These are phyloP conservation scores for Westerdykella ornata DNA, from an alignment of 2,329 filamentous ascomycete genomes.

Conservation along the genomic window DNA sequence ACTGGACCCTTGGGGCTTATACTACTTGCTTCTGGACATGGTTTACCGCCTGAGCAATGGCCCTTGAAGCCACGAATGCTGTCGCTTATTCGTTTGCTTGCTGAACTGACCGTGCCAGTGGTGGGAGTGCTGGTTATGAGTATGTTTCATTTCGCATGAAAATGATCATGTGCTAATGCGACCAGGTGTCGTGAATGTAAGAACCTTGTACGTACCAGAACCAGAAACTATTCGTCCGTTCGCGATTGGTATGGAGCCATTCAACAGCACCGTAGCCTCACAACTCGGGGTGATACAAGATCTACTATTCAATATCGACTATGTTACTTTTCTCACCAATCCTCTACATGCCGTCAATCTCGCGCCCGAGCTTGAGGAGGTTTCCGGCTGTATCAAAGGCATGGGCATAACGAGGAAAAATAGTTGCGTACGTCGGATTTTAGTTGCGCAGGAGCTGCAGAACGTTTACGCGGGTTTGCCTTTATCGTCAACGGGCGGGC, in stretches of 20 bases:
- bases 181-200: slow-evolving; percentile 10
- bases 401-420: slow-evolving; percentile 1
- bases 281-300: slow-evolving; percentile 11
- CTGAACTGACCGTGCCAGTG: slow-evolving; percentile 7
- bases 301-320: slow-evolving; percentile 11
- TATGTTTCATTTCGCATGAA: too few relatives aligned
- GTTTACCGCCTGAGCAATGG: slow-evolving; percentile 8
- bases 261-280: slow-evolving; percentile 11
- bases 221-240: slow-evolving; percentile 5
- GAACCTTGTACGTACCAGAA: slow-evolving; percentile 4
- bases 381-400: slow-evolving; percentile 5
- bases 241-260: slow-evolving; percentile 11
- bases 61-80: slow-evolving; percentile 8
- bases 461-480: slow-evolving; percentile 8
- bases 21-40: slow-evolving; percentile 6
- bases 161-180: background rate
- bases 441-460: slow-evolving; percentile 9
- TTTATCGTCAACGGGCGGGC: background rate
- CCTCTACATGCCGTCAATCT: slow-evolving; percentile 10
- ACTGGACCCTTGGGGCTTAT: slow-evolving; percentile 11
- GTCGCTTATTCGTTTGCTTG: slow-evolving; percentile 8
- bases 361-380: slow-evolving; percentile 2
- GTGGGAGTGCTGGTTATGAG: slow-evolving; percentile 13
- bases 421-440: slow-evolving; percentile 8
- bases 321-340: slow-evolving; percentile 10